A percentile compares a stretch with the other conserved stretches of the same genome.
phyloP scores from a whole-genome alignment of 1,139 yeast genomes.

The Pichia sp. region DNA sequence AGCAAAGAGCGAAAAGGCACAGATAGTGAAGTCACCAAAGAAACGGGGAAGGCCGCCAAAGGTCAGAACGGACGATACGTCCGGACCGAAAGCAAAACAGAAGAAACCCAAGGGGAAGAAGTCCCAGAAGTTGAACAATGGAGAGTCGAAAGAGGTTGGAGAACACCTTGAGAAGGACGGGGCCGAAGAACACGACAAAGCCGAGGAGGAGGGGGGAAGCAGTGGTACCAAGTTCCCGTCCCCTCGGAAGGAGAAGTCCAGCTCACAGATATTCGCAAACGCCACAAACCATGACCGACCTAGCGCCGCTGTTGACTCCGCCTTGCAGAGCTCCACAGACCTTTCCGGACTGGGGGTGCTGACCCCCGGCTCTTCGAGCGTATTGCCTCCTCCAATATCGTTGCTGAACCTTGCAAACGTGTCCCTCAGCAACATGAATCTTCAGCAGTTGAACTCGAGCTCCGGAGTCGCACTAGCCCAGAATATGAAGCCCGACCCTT shows the following conservation, averaged over 20 bases:
- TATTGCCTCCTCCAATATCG: conserved; percentile 9
- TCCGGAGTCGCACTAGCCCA: background rate
- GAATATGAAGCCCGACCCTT: background rate
- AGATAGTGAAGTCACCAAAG: background rate
- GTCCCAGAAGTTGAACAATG: conserved; percentile 1
- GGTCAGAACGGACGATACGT: background rate
- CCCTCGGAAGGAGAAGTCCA: background rate
- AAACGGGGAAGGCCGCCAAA: conserved; percentile 16
- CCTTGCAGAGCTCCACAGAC: background rate
- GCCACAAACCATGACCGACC: conserved; percentile 1
- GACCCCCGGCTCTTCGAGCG: background rate
- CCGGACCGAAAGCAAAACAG: background rate
- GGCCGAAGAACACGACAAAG: background rate
- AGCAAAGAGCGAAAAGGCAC: conserved; percentile 22
- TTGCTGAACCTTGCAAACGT: conserved; percentile 17
- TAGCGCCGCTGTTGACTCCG: background rate
- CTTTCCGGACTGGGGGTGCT: conserved; percentile 2
- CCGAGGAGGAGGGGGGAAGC: background rate
- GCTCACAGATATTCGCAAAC: background rate
- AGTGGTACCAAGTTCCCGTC: background rate
- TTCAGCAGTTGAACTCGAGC: conserved; percentile 1
- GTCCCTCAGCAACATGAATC: conserved; percentile 12
- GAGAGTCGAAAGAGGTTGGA: background rate
- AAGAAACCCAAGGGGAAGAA: background rate
- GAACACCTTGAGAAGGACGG: background rate